Evolutionary conservation across 176 grass and related monocot species (phyloP), one percentile per base, ranked within the genome.

Genomic region (Aegilops tauschii): DNA sequence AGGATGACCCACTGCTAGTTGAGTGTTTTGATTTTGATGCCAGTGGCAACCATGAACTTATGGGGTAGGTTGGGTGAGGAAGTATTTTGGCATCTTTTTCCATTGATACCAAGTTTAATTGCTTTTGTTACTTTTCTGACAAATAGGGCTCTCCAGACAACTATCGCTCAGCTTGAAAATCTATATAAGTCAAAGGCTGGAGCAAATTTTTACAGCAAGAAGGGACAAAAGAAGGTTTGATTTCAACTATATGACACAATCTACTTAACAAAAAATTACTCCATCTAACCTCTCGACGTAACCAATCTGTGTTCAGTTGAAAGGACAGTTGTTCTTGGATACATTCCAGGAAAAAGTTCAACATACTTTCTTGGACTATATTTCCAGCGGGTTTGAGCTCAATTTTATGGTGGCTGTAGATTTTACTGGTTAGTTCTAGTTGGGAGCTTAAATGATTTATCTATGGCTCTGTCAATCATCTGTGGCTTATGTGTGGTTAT

Each of bases 371-470:
- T 87, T 99, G 89, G 97, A 99, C 83, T 99, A 99, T 62, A 94
- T 99, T 79, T 99, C 94, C 70, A 94, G 81, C 62, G 92, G 97
- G 39, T 99, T 99, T 88, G 97, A 99, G 79, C 85, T 99, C 47
- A 99, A 99, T 85, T 99, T 99, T 76, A 96, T 99, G 97, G 92
- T 93, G 56, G 97, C 97, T 81, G 70, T 99, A 20, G 97, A 99
- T 89, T 99, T 96, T 83, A 99, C 97, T 76, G 97, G 97, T 99
- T 73, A 90, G 85, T 47, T 72, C 11, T 29, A 30, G 52, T 62
- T 80, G 9, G 77, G 45, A 30, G 10, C 70, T 71, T 66, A 62
- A 65, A 76, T 84, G 80, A 67, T 36, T 27, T 84, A 27, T 58
- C 3, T 81, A 3, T 62, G 77, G 11, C 35, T 73, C 21, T 77